A percentile compares a stretch with the other conserved stretches of the same genome.
Conservation (phyloP, 164 flowering plant species). For the Vitis labrusca region DNA sequence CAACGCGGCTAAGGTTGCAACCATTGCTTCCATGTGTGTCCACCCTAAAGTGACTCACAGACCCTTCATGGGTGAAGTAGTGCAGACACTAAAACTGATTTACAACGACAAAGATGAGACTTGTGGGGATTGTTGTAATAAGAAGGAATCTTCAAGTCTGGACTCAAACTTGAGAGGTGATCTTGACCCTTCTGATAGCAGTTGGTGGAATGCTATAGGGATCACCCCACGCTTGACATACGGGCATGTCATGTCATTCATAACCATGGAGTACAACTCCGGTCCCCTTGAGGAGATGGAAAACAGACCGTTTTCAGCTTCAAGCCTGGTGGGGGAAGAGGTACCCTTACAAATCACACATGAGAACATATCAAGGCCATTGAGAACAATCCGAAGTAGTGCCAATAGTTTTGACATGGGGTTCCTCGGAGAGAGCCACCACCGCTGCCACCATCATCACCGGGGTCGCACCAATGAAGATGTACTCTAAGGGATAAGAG, state of each 20-base stretch:
- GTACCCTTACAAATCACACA: slow-evolving; percentile 51
- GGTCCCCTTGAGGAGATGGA: slow-evolving; percentile 74
- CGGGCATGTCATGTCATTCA: slow-evolving; percentile 71
- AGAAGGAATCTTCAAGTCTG: slow-evolving; percentile 63
- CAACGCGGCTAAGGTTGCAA: slow-evolving; percentile 88
- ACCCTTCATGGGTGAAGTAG: slow-evolving; percentile 99
- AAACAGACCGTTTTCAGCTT: slow-evolving; percentile 53
- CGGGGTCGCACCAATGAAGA: too few relatives aligned
- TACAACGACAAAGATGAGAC: slow-evolving; percentile 76
- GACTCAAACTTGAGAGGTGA: slow-evolving; percentile 69
- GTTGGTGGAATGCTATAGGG: slow-evolving; percentile 74
- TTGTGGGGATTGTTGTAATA: slow-evolving; percentile 60
- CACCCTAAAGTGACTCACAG: slow-evolving; percentile 91
- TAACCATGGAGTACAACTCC: slow-evolving; percentile 87
- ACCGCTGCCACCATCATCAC: too few relatives aligned
- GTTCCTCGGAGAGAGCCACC: too few relatives aligned
- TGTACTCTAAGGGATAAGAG: too few relatives aligned
- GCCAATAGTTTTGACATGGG: too few relatives aligned
- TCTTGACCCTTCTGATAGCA: slow-evolving; percentile 55
- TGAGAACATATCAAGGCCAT: slow-evolving; percentile 77
- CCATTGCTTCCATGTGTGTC: slow-evolving; percentile 95
- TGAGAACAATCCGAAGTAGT: slow-evolving; percentile 61
- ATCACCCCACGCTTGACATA: slow-evolving; percentile 56
- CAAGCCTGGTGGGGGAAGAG: slow-evolving; percentile 40
- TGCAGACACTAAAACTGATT: slow-evolving; percentile 88